Evolutionary conservation across 2,329 filamentous ascomycete genomes (phyloP).

Genomic region (Orbilia ellipsospora): DNA sequence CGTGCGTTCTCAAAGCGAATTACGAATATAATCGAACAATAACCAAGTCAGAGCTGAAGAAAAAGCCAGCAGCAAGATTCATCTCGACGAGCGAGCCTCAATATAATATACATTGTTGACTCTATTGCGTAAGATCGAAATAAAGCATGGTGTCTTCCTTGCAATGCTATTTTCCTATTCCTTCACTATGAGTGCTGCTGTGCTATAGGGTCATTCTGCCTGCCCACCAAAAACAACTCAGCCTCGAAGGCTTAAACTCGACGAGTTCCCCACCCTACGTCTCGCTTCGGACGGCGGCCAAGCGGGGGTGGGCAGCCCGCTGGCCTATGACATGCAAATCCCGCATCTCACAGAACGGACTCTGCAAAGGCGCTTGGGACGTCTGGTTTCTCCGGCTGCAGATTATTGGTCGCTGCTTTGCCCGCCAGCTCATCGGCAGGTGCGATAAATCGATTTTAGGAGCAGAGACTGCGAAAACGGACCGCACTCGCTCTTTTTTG

Average conservation of each 20-base stretch:
- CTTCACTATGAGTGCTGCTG: slow-evolving; percentile 28
- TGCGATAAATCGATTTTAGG: slow-evolving; percentile 28
- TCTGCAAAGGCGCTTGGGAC: slow-evolving; percentile 4
- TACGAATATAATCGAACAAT: no score
- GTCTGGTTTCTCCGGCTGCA: slow-evolving; percentile 26
- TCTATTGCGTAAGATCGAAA: slow-evolving; percentile 27
- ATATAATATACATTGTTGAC: slow-evolving; percentile 45
- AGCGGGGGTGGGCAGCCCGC: slow-evolving; percentile 28
- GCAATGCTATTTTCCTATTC: slow-evolving; percentile 44
- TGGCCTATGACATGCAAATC: slow-evolving; percentile 42
- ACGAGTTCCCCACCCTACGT: slow-evolving; percentile 45
- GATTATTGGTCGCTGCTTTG: slow-evolving; percentile 31
- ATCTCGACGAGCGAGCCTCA: slow-evolving; percentile 38
- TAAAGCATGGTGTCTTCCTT: slow-evolving; percentile 8
- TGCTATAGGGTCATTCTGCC: slow-evolving; percentile 42
- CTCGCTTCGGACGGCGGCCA: slow-evolving; percentile 54
- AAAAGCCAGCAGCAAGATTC: slow-evolving; percentile 21
- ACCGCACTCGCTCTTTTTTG: not conserved
- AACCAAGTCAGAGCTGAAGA: no score
- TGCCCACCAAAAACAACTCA: slow-evolving; percentile 52
- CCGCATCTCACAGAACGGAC: slow-evolving; percentile 25
- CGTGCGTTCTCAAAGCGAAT: no score
- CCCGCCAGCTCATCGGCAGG: slow-evolving; percentile 32
- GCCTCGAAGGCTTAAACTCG: slow-evolving; percentile 52
- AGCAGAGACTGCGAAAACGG: slow-evolving; percentile 3